phyloP scores from a whole-genome alignment of 78 protist genomes.

The Bodo saltans region DNA sequence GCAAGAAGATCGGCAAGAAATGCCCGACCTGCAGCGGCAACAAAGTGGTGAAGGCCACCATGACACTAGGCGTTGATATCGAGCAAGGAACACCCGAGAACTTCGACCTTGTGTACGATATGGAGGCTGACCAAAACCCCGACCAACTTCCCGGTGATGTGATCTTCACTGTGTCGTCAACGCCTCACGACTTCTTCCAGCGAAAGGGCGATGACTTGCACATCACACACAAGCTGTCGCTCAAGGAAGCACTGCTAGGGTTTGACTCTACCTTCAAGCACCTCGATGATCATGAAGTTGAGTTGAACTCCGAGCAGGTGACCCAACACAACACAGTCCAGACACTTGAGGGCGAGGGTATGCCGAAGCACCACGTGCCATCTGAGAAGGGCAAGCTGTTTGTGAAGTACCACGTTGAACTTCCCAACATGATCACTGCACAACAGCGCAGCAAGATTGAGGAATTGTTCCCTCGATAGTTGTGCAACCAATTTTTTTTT shows the following conservation, averaged over 20 bases:
- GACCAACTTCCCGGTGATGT: constrained; percentile 70
- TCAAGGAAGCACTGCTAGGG: constrained; percentile 47
- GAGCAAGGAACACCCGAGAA: constrained; percentile 63
- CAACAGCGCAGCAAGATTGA: constrained; percentile 24
- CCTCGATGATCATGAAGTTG: constrained; percentile 48
- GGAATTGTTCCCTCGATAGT: background rate
- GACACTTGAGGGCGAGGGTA: constrained; percentile 45
- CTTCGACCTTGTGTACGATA: constrained; percentile 38
- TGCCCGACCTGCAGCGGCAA: constrained; percentile 53
- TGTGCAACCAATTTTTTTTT: too few relatives aligned
- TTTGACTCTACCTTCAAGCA: constrained; percentile 31
- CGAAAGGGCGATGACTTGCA: constrained; percentile 31
- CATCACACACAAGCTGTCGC: constrained; percentile 11
- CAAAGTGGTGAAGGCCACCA: constrained; percentile 50
- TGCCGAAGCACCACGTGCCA: constrained; percentile 37
- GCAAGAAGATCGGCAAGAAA: constrained; percentile 44
- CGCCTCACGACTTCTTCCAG: constrained; percentile 7
- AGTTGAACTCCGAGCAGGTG: background rate
- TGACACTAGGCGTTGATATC: constrained; percentile 44
- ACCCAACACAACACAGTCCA: constrained; percentile 35
- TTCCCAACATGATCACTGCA: constrained; percentile 37
- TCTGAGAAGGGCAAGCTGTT: constrained; percentile 43
- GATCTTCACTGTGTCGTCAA: constrained; percentile 29
- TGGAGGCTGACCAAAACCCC: constrained; percentile 54
- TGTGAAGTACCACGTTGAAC: constrained; percentile 40